Evolutionary conservation across 176 grass and related monocot genomes (phyloP).

Genomic region (Oryza punctata): DNA sequence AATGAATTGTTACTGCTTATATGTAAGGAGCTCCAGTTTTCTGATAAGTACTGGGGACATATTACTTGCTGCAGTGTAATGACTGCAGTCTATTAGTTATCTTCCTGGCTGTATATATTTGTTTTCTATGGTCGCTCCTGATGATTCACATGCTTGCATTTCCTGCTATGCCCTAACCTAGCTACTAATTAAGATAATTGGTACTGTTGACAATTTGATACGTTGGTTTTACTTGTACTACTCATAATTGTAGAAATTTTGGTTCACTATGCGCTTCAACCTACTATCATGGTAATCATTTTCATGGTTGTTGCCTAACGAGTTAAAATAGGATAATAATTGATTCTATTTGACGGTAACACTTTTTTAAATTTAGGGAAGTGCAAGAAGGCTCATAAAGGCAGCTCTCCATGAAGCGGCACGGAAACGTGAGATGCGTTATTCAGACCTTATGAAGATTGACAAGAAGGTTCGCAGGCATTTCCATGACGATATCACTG

Average conservation of each 20-base stretch:
- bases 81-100: not conserved
- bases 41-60: not conserved
- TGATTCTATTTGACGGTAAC: conserved; percentile 12
- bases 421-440: conserved; percentile 90
- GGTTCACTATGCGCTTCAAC: not conserved
- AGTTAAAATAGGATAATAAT: not conserved
- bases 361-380: conserved; percentile 59
- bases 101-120: conserved; percentile 14
- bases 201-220: conserved; percentile 9
- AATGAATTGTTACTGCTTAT: conserved; percentile 29
- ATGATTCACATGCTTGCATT: conserved; percentile 18
- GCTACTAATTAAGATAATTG: not conserved
- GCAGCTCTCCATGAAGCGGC: conserved; percentile 95
- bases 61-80: conserved; percentile 18
- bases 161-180: not conserved
- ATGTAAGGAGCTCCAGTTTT: conserved; percentile 11
- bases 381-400: conserved; percentile 88
- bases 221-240: conserved; percentile 4
- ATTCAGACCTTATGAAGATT: conserved; percentile 89
- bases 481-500: conserved; percentile 96
- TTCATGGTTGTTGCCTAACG: conserved; percentile 21
- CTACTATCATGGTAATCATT: not conserved
- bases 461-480: conserved; percentile 98
- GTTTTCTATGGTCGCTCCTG: conserved; percentile 10
- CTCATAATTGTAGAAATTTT: not conserved